Evolutionary conservation across 495 filamentous ascomycete genomes (phyloP).

Genomic region (Neurospora tetrasperma): DNA sequence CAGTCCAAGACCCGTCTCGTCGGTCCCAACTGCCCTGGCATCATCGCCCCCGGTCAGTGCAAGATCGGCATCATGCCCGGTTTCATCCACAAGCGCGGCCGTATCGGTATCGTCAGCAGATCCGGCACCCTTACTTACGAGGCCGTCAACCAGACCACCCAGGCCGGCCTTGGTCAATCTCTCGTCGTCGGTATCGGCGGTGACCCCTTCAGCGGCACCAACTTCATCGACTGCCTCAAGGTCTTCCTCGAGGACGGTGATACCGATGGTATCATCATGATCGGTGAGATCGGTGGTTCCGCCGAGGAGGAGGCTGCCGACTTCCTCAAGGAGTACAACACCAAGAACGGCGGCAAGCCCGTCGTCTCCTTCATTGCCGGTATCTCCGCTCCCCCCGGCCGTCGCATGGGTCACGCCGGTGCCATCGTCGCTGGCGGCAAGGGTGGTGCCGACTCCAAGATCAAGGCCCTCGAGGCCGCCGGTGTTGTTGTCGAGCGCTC

Average conservation of each 20-base stretch:
- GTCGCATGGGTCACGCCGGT: slow-evolving; percentile 97
- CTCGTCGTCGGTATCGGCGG: slow-evolving; percentile 98
- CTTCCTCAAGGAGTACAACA: slow-evolving; percentile 86
- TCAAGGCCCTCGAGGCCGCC: slow-evolving; percentile 81
- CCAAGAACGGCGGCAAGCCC: slow-evolving; percentile 70
- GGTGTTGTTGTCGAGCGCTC: slow-evolving; percentile 95
- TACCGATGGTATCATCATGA: slow-evolving; percentile 99
- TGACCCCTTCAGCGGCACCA: slow-evolving; percentile 97
- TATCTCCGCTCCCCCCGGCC: slow-evolving; percentile 90
- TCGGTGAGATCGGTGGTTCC: slow-evolving; percentile 95
- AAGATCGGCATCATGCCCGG: slow-evolving; percentile 99
- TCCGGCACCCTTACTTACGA: slow-evolving; percentile 99
- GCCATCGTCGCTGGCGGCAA: slow-evolving; percentile 96
- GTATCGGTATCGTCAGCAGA: slow-evolving; percentile 95
- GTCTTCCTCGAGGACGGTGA: slow-evolving; percentile 94
- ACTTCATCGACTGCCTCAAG: slow-evolving; percentile 98
- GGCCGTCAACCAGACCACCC: slow-evolving; percentile 98
- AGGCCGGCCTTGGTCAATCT: slow-evolving; percentile 91
- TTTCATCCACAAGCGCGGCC: slow-evolving; percentile 99
- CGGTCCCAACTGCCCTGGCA: slow-evolving; percentile 96
- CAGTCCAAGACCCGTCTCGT: slow-evolving; percentile 94
- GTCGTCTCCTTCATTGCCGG: slow-evolving; percentile 97
- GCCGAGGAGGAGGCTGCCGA: slow-evolving; percentile 96
- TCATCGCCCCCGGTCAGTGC: slow-evolving; percentile 96
- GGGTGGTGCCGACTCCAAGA: slow-evolving; percentile 97